These are phyloP conservation scores for Penicillium canariense DNA, from an alignment of 495 filamentous ascomycete genomes.

Conservation along the genomic window DNA sequence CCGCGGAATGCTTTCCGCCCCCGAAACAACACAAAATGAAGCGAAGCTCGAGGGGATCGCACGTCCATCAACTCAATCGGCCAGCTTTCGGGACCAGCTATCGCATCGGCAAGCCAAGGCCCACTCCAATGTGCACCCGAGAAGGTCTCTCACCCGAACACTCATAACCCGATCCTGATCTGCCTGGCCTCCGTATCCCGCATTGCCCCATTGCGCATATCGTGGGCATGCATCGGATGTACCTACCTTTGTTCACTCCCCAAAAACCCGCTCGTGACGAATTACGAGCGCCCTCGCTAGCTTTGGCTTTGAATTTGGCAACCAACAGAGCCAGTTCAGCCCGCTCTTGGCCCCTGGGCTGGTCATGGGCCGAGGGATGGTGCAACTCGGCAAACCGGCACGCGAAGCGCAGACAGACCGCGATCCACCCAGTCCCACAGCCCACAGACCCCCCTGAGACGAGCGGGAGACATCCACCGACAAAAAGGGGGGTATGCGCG, in stretches of 20 bases:
- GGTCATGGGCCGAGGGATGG: not conserved
- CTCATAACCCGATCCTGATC: no score
- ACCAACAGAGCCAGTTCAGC: not conserved
- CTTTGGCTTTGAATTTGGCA: not conserved
- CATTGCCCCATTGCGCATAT: no score
- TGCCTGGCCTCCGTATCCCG: not conserved
- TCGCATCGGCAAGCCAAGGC: not conserved
- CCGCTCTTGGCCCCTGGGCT: not conserved
- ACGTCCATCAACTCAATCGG: not conserved
- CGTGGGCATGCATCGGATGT: not conserved
- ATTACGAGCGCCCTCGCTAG: not conserved
- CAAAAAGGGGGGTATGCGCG: not conserved
- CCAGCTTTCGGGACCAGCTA: not conserved
- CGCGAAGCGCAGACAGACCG: conserved; percentile 10
- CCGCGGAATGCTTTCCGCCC: not conserved
- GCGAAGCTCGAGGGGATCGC: not conserved
- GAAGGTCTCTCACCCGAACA: not conserved
- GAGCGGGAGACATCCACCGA: not conserved
- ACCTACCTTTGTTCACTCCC: not conserved
- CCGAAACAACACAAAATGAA: no score
- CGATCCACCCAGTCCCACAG: not conserved
- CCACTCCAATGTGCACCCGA: not conserved
- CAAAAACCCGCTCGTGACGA: not conserved
- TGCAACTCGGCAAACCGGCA: conserved; percentile 38
- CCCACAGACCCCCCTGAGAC: not conserved